Evolutionary conservation across 116 monocot species (phyloP), one percentile per base, ranked within the genome.

Genomic region (Posidonia oceanica): DNA sequence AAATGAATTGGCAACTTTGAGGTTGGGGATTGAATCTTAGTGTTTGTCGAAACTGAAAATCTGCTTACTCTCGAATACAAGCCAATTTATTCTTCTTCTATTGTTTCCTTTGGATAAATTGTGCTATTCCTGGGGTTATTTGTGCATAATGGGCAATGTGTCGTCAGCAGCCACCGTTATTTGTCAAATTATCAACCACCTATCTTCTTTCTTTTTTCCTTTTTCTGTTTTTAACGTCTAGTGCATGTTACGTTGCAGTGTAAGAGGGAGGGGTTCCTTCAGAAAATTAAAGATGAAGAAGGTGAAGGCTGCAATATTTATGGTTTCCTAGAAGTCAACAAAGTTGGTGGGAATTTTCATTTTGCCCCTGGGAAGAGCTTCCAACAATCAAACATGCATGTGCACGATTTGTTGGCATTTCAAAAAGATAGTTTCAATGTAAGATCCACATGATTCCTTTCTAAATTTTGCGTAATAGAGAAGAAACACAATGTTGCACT

Each of bases 341-440:
- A 89, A 75, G 89, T 89, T 56, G 89, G 83, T 23, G 89, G 89
- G 67, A 89, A 89, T 82, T 85, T 89, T 36, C 85, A 89, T 62
- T 89, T 89, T 75, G 76, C 83, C 4, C 83, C 89, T 62, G 89
- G 89, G 44, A 89, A 89, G 79, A 84, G 89, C 53, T 89, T 85
- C 67, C 79, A 83, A 63, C 80, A 83, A 22, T 73, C 80, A 20
- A 81, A 85, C 41, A 72, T 85, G 54, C 71, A 77, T 75, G 71
- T 83, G 38, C 83, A 83, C 69, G 89, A 89, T 37, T 56, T 89
- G 39, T 39, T 82, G 52, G 73, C 66, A 72, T 83, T 85, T 59
- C 72, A 85, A 58, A 72, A 80, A 66, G 83, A 85, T 54, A 83
- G 72, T 51, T 83, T 80, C 59, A 85, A 89, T 70, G 85, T 89